Evolutionary conservation across 805 yeast genomes (phyloP).

Genomic region (Wickerhamomyces silvicola): DNA sequence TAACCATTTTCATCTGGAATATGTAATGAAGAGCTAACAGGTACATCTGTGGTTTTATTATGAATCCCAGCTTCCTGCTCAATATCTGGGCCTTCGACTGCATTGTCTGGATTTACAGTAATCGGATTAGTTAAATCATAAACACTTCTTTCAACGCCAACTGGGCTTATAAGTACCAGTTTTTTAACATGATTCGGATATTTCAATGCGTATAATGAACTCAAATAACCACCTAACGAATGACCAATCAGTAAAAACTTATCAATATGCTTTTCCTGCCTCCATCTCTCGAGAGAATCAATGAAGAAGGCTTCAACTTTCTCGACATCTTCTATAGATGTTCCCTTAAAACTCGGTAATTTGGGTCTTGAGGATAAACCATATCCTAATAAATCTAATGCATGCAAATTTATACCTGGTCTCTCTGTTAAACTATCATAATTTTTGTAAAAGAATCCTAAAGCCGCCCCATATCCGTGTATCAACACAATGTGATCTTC

Average conservation of each 20-base stretch:
- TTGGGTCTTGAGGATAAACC: constrained; percentile 55
- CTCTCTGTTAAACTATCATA: constrained; percentile 42
- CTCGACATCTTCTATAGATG: constrained; percentile 22
- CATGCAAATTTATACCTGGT: constrained; percentile 53
- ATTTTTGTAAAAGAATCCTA: constrained; percentile 68
- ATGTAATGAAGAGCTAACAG: constrained; percentile 17
- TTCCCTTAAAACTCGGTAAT: constrained; percentile 15
- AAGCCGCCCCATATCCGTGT: constrained; percentile 86
- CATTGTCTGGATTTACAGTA: background rate
- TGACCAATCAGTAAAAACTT: constrained; percentile 59
- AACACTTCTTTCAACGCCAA: constrained; percentile 60
- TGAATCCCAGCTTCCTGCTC: constrained; percentile 25
- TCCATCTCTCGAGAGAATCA: constrained; percentile 56
- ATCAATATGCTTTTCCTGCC: constrained; percentile 38
- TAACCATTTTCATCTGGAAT: constrained; percentile 26
- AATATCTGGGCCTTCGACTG: constrained; percentile 25
- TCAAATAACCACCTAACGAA: constrained; percentile 66
- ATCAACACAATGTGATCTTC: constrained; percentile 55
- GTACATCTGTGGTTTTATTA: constrained; percentile 10
- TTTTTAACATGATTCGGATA: constrained; percentile 46
- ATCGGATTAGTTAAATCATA: constrained; percentile 17
- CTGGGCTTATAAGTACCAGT: constrained; percentile 59
- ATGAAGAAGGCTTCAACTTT: constrained; percentile 28
- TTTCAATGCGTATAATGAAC: constrained; percentile 49
- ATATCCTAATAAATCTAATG: constrained; percentile 56